Percentiles rank a stretch among this genome's conserved stretches.
phyloP scores from a whole-genome alignment of 805 yeast genomes.

The Candida verbasci region DNA sequence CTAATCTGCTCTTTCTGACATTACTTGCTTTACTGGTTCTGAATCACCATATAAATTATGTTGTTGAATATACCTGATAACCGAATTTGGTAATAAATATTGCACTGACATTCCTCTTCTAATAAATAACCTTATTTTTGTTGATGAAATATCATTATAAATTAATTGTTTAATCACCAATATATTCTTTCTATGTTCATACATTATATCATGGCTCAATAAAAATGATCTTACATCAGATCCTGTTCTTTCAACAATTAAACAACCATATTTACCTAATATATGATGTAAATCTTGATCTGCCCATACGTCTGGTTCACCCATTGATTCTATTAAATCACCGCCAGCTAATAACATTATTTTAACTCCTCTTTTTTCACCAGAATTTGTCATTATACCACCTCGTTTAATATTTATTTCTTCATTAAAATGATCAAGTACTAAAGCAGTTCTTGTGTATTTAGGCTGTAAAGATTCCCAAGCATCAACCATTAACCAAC shows the following conservation, averaged over 20 bases:
- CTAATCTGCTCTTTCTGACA: conserved; percentile 26
- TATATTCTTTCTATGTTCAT: conserved; percentile 90
- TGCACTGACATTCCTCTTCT: conserved; percentile 97
- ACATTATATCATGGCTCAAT: conserved; percentile 93
- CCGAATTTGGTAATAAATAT: conserved; percentile 88
- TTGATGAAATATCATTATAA: conserved; percentile 92
- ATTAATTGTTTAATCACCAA: conserved; percentile 93
- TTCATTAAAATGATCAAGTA: conserved; percentile 92
- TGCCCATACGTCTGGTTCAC: conserved; percentile 99
- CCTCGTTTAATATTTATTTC: conserved; percentile 89
- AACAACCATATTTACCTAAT: conserved; percentile 91
- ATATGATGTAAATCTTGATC: conserved; percentile 93
- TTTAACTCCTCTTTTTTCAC: conserved; percentile 74
- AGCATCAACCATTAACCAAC: conserved; percentile 99
- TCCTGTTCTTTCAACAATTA: conserved; percentile 95
- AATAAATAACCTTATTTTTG: conserved; percentile 87
- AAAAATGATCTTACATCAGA: conserved; percentile 91
- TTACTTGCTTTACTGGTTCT: conserved; percentile 92
- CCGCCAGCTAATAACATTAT: conserved; percentile 98
- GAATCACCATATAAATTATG: conserved; percentile 83
- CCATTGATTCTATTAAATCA: conserved; percentile 96
- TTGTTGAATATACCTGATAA: conserved; percentile 91
- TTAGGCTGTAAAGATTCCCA: conserved; percentile 94
- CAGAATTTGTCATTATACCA: conserved; percentile 63
- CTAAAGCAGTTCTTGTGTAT: conserved; percentile 92